A percentile compares a stretch with the other conserved stretches of the same genome.
phyloP scores from a whole-genome alignment of 345 rosid genomes.

The Heritiera littoralis region DNA sequence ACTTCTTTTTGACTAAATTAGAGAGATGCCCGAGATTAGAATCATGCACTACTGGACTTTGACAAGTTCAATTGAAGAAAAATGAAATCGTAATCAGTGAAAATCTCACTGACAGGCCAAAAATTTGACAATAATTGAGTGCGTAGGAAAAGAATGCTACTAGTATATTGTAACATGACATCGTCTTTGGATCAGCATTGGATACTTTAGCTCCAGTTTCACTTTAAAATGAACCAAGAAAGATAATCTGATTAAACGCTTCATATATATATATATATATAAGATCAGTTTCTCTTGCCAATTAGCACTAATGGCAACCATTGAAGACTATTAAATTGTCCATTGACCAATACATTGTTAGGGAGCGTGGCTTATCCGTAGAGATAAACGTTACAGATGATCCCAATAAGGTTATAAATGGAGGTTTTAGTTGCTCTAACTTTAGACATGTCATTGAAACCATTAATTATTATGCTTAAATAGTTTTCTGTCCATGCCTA shows the following conservation, averaged over 20 bases:
- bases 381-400: neutral
- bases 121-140: neutral
- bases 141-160: neutral
- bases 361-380: neutral
- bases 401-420: slow-evolving; percentile 1
- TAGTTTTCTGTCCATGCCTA: neutral
- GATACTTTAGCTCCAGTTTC: neutral
- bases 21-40: neutral
- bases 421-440: neutral
- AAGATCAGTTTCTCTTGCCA: neutral
- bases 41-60: neutral
- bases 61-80: neutral
- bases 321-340: neutral
- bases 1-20: neutral
- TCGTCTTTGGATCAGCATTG: neutral
- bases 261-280: neutral
- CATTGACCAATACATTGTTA: neutral
- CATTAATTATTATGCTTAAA: neutral
- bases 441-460: neutral
- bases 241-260: neutral
- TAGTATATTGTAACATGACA: neutral
- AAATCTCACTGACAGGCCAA: neutral
- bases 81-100: neutral
- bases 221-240: neutral
- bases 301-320: neutral